phyloP scores from a whole-genome alignment of 202 grass and related monocot genomes.

The Hordeum pubiflorum region DNA sequence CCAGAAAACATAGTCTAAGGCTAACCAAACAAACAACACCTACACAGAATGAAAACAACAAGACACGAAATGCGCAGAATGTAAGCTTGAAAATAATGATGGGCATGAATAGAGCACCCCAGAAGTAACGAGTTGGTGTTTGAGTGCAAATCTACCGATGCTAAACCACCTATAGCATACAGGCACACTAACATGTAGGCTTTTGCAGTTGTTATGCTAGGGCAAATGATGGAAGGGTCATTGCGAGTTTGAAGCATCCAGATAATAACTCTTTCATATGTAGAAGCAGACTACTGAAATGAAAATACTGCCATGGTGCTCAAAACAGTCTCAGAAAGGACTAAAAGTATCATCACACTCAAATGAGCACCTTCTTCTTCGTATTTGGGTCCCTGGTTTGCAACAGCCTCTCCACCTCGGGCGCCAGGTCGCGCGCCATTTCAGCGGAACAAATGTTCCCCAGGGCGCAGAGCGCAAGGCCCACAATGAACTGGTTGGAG shows the following conservation, averaged over 20 bases:
- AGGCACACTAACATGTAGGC: background rate
- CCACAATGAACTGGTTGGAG: conserved; percentile 96
- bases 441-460: conserved; percentile 99
- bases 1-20: conserved; percentile 6
- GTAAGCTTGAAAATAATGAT: background rate
- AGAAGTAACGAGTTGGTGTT: background rate
- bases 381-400: conserved; percentile 84
- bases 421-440: conserved; percentile 95
- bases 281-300: background rate
- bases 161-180: background rate
- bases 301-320: background rate
- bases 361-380: conserved; percentile 78
- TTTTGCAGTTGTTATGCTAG: background rate
- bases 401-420: conserved; percentile 96
- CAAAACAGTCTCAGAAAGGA: background rate
- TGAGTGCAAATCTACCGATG: background rate
- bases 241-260: background rate
- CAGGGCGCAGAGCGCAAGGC: conserved; percentile 91
- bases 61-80: background rate
- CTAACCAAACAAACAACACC: background rate
- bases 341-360: background rate
- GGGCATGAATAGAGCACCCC: background rate
- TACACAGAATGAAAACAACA: background rate
- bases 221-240: background rate
- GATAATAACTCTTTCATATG: background rate